These are phyloP conservation scores for Ustilago loliicola DNA, from an alignment of 1,284 basidiomycete genomes.

Conservation along the genomic window DNA sequence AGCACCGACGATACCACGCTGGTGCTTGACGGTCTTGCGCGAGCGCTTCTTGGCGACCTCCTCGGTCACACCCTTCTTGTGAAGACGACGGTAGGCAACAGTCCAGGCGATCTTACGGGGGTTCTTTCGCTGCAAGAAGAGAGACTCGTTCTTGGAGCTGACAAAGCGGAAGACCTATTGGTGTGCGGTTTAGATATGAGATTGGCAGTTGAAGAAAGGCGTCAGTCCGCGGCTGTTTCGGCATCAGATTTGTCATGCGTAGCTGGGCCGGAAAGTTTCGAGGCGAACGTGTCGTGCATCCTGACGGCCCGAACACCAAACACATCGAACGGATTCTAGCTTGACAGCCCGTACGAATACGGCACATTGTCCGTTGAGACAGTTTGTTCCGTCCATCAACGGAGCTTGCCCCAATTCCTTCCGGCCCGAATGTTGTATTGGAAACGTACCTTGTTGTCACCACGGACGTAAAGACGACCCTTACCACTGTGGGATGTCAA, in stretches of 20 bases:
- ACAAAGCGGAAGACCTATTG: slow-evolving; percentile 67
- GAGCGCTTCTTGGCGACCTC: slow-evolving; percentile 99
- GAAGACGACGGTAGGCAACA: slow-evolving; percentile 94
- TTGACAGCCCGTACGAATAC: too few species aligned
- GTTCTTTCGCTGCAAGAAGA: slow-evolving; percentile 99
- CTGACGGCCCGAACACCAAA: too few species aligned
- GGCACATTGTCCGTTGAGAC: too few species aligned
- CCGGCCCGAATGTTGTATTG: not conserved
- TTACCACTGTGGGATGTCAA: slow-evolving; percentile 59
- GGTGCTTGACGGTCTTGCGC: slow-evolving; percentile 95
- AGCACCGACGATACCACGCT: slow-evolving; percentile 97
- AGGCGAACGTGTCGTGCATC: not conserved
- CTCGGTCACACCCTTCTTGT: slow-evolving; percentile 99
- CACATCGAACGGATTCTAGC: too few species aligned
- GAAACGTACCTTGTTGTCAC: slow-evolving; percentile 70
- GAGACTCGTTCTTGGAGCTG: slow-evolving; percentile 80
- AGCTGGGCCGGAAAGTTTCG: not conserved
- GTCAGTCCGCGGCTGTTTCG: not conserved
- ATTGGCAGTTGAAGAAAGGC: not conserved
- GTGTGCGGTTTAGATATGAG: slow-evolving; percentile 20
- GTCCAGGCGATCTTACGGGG: slow-evolving; percentile 99
- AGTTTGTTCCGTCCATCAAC: not conserved
- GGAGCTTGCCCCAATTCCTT: not conserved
- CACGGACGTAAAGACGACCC: slow-evolving; percentile 69
- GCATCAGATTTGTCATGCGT: not conserved